phyloP scores from a whole-genome alignment of 2,329 filamentous ascomycete species.

The Fusarium sp. region DNA sequence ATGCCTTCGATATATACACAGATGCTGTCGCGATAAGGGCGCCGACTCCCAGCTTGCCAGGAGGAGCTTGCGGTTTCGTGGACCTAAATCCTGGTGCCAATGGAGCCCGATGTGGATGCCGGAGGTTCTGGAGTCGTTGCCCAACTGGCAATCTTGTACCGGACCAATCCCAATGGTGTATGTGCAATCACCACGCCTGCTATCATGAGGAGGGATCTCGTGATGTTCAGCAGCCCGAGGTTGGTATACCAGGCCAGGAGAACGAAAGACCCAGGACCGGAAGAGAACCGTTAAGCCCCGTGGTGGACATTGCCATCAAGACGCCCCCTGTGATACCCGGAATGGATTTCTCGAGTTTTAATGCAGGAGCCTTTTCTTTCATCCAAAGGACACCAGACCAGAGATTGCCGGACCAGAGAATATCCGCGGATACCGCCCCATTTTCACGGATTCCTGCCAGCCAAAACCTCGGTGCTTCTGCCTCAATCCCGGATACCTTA shows the following conservation, averaged over 20 bases:
- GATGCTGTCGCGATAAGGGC: conserved; percentile 53
- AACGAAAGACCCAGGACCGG: conserved; percentile 61
- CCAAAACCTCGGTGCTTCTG: conserved; percentile 39
- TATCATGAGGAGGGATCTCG: conserved; percentile 63
- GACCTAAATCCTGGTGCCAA: conserved; percentile 63
- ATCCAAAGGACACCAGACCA: conserved; percentile 44
- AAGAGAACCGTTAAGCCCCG: conserved; percentile 63
- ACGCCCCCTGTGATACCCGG: conserved; percentile 50
- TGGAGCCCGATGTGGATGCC: conserved; percentile 67
- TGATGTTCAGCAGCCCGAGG: conserved; percentile 39
- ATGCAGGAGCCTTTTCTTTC: conserved; percentile 49
- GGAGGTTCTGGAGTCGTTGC: conserved; percentile 67
- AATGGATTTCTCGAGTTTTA: conserved; percentile 56
- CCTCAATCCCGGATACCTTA: conserved; percentile 64
- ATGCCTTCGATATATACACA: conserved; percentile 66
- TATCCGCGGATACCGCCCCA: conserved; percentile 35
- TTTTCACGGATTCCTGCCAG: conserved; percentile 29
- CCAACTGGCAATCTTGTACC: conserved; percentile 47
- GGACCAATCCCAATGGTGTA: conserved; percentile 64
- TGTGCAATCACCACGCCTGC: conserved; percentile 72
- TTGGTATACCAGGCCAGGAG: conserved; percentile 57
- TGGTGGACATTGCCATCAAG: conserved; percentile 60
- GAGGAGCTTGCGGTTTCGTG: conserved; percentile 67
- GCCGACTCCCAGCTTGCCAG: conserved; percentile 54
- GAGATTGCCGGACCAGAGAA: conserved; percentile 43